These are phyloP conservation scores for Rhamnella rubrinervis DNA, from an alignment of 331 rosid species.

Conservation along the genomic window DNA sequence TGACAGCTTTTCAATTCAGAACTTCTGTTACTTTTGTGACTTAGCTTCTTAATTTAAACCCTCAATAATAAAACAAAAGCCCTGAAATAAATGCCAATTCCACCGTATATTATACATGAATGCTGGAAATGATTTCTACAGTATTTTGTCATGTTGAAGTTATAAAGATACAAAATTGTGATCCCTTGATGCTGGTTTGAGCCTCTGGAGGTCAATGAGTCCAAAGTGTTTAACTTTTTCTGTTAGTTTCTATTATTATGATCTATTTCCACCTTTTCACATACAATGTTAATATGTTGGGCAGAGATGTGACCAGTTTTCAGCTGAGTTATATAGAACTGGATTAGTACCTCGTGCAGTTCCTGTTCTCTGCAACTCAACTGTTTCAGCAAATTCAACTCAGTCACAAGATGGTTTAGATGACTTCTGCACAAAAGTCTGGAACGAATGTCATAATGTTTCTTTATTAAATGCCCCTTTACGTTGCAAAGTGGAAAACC, in stretches of 20 bases:
- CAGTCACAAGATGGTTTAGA: constrained; percentile 49
- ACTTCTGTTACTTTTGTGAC: too few relatives aligned
- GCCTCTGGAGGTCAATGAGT: too few relatives aligned
- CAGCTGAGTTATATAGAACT: constrained; percentile 60
- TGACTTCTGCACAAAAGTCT: constrained; percentile 62
- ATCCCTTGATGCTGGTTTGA: too few relatives aligned
- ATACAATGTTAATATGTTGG: background rate
- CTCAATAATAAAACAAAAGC: too few relatives aligned
- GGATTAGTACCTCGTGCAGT: constrained; percentile 48
- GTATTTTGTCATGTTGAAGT: too few relatives aligned
- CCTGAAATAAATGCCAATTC: too few relatives aligned
- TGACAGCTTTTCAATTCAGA: too few relatives aligned
- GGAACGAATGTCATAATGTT: constrained; percentile 77
- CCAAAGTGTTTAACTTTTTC: background rate
- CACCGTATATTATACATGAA: too few relatives aligned
- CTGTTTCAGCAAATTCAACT: constrained; percentile 57
- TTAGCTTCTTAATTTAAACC: too few relatives aligned
- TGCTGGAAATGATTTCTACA: too few relatives aligned
- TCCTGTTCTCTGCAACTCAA: constrained; percentile 80
- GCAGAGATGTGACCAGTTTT: constrained; percentile 82
- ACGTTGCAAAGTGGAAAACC: constrained; percentile 49
- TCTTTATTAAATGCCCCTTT: constrained; percentile 67
- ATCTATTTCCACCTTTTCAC: constrained; percentile 1
- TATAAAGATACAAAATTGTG: too few relatives aligned
- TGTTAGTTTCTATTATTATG: background rate